A percentile compares a stretch with the other conserved stretches of the same genome.
Conservation (phyloP, 2,329 filamentous ascomycete species). For the Aureobasidium mangrovei region DNA sequence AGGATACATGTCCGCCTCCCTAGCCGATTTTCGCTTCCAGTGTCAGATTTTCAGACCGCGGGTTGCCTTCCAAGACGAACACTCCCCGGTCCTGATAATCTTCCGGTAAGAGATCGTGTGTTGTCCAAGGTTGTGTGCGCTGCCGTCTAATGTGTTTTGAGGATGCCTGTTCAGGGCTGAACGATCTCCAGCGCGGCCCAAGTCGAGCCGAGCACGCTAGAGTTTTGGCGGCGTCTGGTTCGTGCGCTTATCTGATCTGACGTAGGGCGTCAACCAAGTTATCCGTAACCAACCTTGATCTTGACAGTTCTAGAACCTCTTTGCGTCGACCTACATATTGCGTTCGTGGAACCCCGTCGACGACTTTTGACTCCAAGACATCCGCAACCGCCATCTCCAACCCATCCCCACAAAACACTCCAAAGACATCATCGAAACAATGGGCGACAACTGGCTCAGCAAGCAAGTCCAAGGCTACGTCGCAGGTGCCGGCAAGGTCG, state of each 20-base stretch:
- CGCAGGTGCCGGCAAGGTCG: slow-evolving; percentile 36
- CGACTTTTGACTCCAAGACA: background rate
- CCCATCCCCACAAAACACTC: background rate
- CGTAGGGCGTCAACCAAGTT: background rate
- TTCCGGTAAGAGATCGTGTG: background rate
- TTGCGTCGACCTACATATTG: slow-evolving; percentile 1
- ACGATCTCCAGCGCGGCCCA: too few species aligned
- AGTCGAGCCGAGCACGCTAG: too few species aligned
- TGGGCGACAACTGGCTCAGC: slow-evolving; percentile 37
- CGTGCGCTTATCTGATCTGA: background rate
- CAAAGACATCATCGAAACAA: background rate
- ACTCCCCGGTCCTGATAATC: background rate
- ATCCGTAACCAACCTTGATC: background rate
- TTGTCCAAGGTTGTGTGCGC: background rate
- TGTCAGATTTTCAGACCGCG: background rate
- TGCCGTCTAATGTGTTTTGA: background rate
- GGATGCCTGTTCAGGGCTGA: too few species aligned
- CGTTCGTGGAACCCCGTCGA: slow-evolving; percentile 1
- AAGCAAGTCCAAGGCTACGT: slow-evolving; percentile 35
- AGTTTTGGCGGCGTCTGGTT: too few species aligned
- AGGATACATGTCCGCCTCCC: slow-evolving; percentile 3
- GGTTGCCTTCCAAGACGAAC: background rate
- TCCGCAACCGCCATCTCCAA: background rate
- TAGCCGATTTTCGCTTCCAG: background rate
- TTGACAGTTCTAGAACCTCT: slow-evolving; percentile 7